These are phyloP conservation scores for Ligustrum vulgare DNA, from an alignment of 257 asterid species.

Conservation along the genomic window DNA sequence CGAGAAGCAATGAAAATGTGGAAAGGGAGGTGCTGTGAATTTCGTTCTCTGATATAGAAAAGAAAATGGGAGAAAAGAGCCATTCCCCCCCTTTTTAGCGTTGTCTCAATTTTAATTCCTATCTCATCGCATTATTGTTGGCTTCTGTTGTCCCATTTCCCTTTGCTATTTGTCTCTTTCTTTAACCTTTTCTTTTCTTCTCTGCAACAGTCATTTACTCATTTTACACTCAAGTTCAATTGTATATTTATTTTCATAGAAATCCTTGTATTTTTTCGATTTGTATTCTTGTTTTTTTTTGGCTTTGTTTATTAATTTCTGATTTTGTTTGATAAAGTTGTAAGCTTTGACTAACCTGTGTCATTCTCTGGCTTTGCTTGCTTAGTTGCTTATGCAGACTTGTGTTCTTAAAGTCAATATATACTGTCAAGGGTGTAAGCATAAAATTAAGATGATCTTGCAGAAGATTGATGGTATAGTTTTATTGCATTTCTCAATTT, in stretches of 20 bases:
- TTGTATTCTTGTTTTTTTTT: neutral
- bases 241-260: neutral
- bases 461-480: constrained; percentile 87
- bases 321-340: constrained; percentile 33
- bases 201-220: constrained; percentile 19
- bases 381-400: constrained; percentile 81
- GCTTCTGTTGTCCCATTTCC: constrained; percentile 21
- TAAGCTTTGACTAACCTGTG: constrained; percentile 35
- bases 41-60: constrained; percentile 4
- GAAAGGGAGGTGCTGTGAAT: too few relatives aligned
- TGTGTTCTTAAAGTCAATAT: constrained; percentile 92
- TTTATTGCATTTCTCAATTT: constrained; percentile 19
- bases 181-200: neutral
- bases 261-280: constrained; percentile 8
- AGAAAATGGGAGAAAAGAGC: neutral
- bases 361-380: constrained; percentile 52
- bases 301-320: constrained; percentile 14
- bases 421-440: constrained; percentile 95
- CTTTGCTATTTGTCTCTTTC: constrained; percentile 10
- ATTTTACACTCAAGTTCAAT: constrained; percentile 17
- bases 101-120: constrained; percentile 17
- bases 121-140: constrained; percentile 19
- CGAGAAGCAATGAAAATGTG: too few relatives aligned
- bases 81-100: neutral
- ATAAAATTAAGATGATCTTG: constrained; percentile 84